phyloP scores from a whole-genome alignment of 768 basidiomycete genomes.

The Pleurotus sapidus region DNA sequence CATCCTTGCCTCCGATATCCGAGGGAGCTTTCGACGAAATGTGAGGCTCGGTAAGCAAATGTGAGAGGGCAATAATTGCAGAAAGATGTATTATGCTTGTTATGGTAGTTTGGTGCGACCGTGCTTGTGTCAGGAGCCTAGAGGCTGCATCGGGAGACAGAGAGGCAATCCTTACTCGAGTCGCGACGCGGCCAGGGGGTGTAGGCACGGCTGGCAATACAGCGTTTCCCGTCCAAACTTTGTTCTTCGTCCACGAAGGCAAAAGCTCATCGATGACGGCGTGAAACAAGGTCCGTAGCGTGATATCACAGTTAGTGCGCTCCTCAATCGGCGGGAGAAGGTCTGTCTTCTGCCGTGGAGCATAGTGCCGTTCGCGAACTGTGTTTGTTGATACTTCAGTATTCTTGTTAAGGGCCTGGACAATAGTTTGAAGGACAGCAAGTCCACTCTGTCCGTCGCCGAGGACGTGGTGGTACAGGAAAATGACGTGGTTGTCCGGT shows the following conservation, averaged over 20 bases:
- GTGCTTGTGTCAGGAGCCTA: neutral
- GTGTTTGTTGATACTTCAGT: neutral
- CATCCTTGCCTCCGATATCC: neutral
- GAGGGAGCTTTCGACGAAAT: neutral
- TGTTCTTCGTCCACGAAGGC: neutral
- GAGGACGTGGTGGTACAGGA: constrained; percentile 3
- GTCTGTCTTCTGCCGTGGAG: neutral
- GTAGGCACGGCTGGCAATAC: neutral
- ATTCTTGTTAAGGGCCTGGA: neutral
- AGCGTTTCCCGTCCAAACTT: constrained; percentile 1
- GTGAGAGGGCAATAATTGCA: neutral
- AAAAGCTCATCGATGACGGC: neutral
- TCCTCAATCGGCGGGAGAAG: neutral
- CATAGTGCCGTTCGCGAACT: neutral
- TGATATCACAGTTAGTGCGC: neutral
- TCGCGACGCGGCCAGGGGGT: neutral
- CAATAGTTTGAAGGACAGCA: neutral
- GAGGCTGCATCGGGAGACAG: neutral
- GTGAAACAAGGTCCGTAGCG: neutral
- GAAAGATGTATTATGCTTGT: neutral
- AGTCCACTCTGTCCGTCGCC: constrained; percentile 5
- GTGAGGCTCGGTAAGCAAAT: neutral
- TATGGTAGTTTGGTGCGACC: neutral
- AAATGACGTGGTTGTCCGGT: neutral
- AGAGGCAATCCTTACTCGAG: neutral